Percentiles rank a stretch among this genome's conserved stretches.
Conservation (phyloP, 768 basidiomycete species). For the Calocybe gangraenosa region DNA sequence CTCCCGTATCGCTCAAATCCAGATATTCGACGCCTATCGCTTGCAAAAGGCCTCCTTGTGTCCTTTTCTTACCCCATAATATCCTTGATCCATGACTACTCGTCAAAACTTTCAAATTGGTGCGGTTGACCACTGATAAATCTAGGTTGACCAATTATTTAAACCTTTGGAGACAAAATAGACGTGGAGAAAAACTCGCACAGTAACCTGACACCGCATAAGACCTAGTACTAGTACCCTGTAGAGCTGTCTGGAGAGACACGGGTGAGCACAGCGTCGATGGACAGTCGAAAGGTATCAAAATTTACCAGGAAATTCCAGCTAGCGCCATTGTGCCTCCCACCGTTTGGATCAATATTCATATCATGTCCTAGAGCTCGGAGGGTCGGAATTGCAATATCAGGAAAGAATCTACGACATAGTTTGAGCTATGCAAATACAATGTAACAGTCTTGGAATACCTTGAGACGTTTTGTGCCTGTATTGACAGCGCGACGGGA, state of each 20-base stretch:
- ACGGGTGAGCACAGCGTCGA: background rate
- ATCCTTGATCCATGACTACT: conserved; percentile 12
- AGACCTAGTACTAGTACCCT: conserved; percentile 11
- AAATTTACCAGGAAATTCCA: conserved; percentile 11
- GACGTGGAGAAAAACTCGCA: background rate
- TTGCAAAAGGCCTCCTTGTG: background rate
- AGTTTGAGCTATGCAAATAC: background rate
- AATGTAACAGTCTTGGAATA: background rate
- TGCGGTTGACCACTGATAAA: conserved; percentile 10
- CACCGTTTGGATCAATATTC: conserved; percentile 13
- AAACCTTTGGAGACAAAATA: background rate
- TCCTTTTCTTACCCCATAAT: conserved; percentile 4
- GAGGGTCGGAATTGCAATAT: conserved; percentile 12
- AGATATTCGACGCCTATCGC: conserved; percentile 13
- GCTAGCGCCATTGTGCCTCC: conserved; percentile 11
- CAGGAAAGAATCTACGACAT: conserved; percentile 4
- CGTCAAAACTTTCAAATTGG: conserved; percentile 6
- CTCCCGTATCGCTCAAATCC: background rate
- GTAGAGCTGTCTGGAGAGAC: conserved; percentile 6
- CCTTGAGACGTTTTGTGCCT: conserved; percentile 12
- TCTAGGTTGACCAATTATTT: conserved; percentile 1
- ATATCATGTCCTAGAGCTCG: conserved; percentile 7
- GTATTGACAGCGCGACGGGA: conserved; percentile 11
- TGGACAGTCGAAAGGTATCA: background rate
- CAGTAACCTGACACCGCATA: conserved; percentile 15